Evolutionary conservation across 2,329 filamentous ascomycete species (phyloP).

Genomic region (Fusarium pseudonygamai): DNA sequence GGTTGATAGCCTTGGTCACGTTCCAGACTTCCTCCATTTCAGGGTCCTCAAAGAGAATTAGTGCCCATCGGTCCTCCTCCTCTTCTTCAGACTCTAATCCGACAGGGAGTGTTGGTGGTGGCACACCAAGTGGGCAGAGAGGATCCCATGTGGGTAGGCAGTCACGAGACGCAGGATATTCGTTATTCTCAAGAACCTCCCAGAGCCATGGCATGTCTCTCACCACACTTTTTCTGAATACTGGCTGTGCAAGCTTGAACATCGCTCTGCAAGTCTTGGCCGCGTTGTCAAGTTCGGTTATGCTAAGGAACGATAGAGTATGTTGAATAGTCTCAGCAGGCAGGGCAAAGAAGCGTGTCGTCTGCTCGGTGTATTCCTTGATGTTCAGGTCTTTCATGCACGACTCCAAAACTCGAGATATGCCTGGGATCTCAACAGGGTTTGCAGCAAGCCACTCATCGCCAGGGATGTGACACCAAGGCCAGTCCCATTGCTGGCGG

Average conservation of each 20-base stretch:
- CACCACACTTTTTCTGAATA: accelerated
- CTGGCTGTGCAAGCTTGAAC: background rate
- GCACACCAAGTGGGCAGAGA: background rate
- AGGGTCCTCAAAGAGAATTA: background rate
- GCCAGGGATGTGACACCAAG: background rate
- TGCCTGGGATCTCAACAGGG: background rate
- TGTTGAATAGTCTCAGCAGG: background rate
- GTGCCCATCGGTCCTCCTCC: background rate
- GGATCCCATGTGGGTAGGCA: background rate
- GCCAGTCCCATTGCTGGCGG: background rate
- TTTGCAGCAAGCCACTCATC: constrained; percentile 4
- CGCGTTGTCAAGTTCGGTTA: accelerated
- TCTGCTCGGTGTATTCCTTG: accelerated
- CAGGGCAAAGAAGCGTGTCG: background rate
- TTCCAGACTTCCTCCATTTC: background rate
- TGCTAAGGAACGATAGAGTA: background rate
- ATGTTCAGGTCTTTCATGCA: accelerated
- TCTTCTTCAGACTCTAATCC: background rate
- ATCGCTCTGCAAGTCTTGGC: background rate
- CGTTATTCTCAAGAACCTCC: background rate
- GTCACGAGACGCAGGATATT: background rate
- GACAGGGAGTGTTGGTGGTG: background rate
- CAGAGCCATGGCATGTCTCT: background rate
- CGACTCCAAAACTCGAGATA: background rate
- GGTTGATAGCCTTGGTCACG: background rate